Percentiles rank a stretch among this genome's conserved stretches.
Conservation (phyloP, 345 rosid genomes). For the Citrus hindsii region DNA sequence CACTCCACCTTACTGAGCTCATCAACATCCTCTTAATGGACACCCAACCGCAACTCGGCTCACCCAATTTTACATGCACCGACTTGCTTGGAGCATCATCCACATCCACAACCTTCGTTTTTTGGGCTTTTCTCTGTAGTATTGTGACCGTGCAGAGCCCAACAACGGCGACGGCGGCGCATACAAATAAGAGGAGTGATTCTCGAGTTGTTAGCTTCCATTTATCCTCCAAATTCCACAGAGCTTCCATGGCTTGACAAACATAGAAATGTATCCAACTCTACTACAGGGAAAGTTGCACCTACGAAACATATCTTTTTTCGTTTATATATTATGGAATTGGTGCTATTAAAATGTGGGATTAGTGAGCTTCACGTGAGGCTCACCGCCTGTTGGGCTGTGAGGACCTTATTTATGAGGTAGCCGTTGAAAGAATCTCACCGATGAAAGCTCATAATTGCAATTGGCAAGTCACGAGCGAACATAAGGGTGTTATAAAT, state of each 20-base stretch:
- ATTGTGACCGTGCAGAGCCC: constrained; percentile 42
- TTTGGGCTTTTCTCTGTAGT: constrained; percentile 34
- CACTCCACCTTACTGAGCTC: constrained; percentile 75
- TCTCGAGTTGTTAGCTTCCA: constrained; percentile 55
- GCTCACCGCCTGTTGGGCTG: constrained; percentile 37
- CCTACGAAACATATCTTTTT: background rate
- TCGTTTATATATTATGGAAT: background rate
- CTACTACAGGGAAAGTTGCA: background rate
- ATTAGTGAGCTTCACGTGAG: constrained; percentile 45
- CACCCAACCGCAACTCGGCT: constrained; percentile 31
- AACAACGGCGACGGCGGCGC: constrained; percentile 35
- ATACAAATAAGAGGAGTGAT: constrained; percentile 47
- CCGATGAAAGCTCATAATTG: constrained; percentile 17
- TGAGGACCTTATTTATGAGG: background rate
- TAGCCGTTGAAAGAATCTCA: constrained; percentile 27
- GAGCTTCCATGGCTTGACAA: constrained; percentile 51
- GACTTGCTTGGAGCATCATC: background rate
- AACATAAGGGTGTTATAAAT: constrained; percentile 5
- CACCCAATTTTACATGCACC: constrained; percentile 3
- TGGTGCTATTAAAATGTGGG: constrained; percentile 8
- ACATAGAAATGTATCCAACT: background rate
- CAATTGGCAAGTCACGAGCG: constrained; percentile 14
- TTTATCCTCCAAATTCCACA: constrained; percentile 65
- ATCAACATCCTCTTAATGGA: constrained; percentile 41
- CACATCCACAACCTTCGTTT: constrained; percentile 22